Percentiles rank a stretch among this genome's conserved stretches.
phyloP scores from a whole-genome alignment of 2,329 filamentous ascomycete species.

The Hypocreales sp. region DNA sequence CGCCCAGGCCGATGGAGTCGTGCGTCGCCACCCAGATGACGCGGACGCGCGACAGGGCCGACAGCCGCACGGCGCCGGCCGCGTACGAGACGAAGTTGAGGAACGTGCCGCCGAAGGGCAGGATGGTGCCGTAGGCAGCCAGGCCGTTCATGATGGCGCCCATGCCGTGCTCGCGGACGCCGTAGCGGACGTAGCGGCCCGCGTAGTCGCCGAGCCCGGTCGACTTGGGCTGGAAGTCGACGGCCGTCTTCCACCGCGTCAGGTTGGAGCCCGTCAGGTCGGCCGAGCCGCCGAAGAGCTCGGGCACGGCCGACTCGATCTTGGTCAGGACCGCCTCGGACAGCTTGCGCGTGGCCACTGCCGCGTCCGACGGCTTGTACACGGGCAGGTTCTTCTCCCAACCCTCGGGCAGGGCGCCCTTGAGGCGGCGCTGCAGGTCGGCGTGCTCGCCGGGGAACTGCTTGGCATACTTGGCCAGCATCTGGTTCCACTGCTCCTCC shows the following conservation, averaged over 20 bases:
- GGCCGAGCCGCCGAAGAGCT: conserved; percentile 89
- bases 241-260: conserved; percentile 91
- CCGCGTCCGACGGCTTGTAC: conserved; percentile 74
- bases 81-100: conserved; percentile 99
- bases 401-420: conserved; percentile 75
- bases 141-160: conserved; percentile 91
- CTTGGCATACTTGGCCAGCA: conserved; percentile 72
- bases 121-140: conserved; percentile 83
- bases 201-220: conserved; percentile 76
- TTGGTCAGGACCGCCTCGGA: conserved; percentile 87
- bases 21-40: conserved; percentile 94
- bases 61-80: conserved; percentile 87
- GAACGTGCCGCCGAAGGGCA: conserved; percentile 93
- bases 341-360: conserved; percentile 87
- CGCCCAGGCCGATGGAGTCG: conserved; percentile 97
- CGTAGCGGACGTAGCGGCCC: conserved; percentile 85
- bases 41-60: conserved; percentile 78
- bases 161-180: conserved; percentile 87
- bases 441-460: conserved; percentile 64
- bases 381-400: conserved; percentile 91
- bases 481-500: conserved; percentile 90
- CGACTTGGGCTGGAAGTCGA: conserved; percentile 90
- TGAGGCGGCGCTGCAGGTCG: conserved; percentile 69
- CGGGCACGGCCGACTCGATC: conserved; percentile 68
- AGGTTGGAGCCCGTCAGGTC: conserved; percentile 98